Evolutionary conservation across 306 rosid species (phyloP).

Genomic region (Prunus fruticosa): DNA sequence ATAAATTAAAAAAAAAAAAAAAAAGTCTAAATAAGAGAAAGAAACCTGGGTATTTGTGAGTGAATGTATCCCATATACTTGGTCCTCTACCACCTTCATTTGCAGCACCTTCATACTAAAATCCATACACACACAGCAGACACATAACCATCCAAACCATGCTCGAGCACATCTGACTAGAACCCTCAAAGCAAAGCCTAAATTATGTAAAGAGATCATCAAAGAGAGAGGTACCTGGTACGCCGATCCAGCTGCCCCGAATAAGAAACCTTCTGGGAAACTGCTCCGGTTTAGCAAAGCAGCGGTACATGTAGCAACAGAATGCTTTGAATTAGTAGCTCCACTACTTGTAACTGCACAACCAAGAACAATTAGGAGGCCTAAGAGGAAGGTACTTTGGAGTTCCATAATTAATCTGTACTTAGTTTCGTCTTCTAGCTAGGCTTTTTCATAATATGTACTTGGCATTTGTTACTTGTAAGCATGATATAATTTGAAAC

Average conservation of each 20-base stretch:
- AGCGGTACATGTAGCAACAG: neutral
- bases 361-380: conserved; percentile 4
- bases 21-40: neutral
- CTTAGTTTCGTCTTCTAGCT: neutral
- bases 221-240: conserved; percentile 1
- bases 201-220: neutral
- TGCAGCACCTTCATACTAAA: conserved; percentile 64
- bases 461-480: no score
- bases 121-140: neutral
- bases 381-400: neutral
- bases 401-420: conserved; percentile 16
- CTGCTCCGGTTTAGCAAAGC: conserved; percentile 36
- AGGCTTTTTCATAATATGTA: no score
- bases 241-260: conserved; percentile 18
- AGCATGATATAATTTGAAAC: no score
- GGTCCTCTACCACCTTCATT: conserved; percentile 48
- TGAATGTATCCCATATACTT: conserved; percentile 58
- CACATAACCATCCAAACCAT: no score
- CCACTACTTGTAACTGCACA: neutral
- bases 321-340: neutral
- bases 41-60: conserved; percentile 41
- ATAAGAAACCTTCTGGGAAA: conserved; percentile 32
- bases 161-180: no score
- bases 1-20: no score
- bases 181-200: no score